Conservation (phyloP, 106 monocot genomes). For the Narthecium ossifragum region DNA sequence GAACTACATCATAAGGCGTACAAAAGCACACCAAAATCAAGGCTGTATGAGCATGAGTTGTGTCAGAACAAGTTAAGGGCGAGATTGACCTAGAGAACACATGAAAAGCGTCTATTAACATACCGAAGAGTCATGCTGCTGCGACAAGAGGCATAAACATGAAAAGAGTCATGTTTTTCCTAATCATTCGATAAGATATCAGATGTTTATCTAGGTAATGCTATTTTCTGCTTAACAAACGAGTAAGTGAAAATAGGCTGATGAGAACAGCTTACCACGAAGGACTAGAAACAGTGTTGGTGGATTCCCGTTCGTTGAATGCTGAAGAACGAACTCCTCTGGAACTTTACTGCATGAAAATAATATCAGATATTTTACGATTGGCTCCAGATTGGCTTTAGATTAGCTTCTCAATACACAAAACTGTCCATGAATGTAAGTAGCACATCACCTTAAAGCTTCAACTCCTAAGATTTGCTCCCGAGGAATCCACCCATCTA, state of each 20-base stretch:
- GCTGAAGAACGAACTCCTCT: conserved; percentile 85
- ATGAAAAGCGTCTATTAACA: no score
- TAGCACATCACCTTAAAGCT: conserved; percentile 69
- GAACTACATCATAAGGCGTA: no score
- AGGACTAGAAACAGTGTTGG: conserved; percentile 88
- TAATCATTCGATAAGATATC: no score
- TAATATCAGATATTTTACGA: background rate
- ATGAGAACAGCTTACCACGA: conserved; percentile 47
- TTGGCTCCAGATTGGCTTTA: background rate
- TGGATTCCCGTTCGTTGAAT: conserved; percentile 95
- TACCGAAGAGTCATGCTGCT: no score
- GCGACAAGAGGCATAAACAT: no score
- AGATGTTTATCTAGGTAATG: no score
- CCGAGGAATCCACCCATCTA: conserved; percentile 99
- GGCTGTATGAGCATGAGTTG: no score
- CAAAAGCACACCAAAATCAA: no score
- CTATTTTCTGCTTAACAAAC: background rate
- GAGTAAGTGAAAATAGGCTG: background rate
- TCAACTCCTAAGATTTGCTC: conserved; percentile 95
- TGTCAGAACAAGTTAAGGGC: no score
- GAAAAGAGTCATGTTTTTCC: no score
- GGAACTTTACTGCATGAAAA: conserved; percentile 77
- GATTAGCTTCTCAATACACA: background rate
- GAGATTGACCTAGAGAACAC: no score
- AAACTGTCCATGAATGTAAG: background rate